These are phyloP conservation scores for Epichloe hybrida DNA, from an alignment of 2,329 filamentous ascomycete genomes.

Conservation along the genomic window DNA sequence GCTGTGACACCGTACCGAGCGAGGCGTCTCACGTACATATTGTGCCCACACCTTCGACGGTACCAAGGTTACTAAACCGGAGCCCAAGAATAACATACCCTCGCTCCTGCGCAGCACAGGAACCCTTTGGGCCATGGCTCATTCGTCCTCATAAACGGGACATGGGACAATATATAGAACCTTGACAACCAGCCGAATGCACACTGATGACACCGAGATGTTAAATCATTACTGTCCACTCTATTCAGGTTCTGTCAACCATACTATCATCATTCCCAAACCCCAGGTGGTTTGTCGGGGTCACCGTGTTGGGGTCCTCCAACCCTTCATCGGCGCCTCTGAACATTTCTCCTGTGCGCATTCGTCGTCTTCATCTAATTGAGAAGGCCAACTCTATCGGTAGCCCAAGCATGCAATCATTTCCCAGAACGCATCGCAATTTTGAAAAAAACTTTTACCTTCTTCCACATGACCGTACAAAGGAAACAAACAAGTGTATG, in stretches of 20 bases:
- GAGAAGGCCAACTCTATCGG: constrained; percentile 19
- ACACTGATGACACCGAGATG: background rate
- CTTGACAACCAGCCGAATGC: no score
- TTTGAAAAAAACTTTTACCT: constrained; percentile 15
- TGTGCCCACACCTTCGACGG: no score
- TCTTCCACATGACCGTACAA: constrained; percentile 21
- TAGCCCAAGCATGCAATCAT: constrained; percentile 21
- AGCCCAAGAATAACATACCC: no score
- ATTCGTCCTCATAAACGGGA: no score
- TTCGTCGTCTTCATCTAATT: constrained; percentile 1
- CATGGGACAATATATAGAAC: no score
- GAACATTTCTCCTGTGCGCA: background rate
- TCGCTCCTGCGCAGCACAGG: no score
- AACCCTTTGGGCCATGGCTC: no score
- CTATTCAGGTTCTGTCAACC: constrained; percentile 2
- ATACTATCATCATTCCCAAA: constrained; percentile 13
- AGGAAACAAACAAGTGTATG: constrained; percentile 22
- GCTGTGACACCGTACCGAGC: no score
- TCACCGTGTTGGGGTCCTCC: constrained; percentile 17
- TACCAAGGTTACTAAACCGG: no score
- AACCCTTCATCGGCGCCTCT: constrained; percentile 11
- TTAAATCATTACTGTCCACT: constrained; percentile 1
- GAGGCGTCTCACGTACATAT: no score
- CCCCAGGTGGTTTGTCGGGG: constrained; percentile 11
- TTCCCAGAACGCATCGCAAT: constrained; percentile 22